Percentiles rank a stretch among this genome's conserved stretches.
Conservation (phyloP, 805 yeast genomes). For the Millerozyma acaciae region DNA sequence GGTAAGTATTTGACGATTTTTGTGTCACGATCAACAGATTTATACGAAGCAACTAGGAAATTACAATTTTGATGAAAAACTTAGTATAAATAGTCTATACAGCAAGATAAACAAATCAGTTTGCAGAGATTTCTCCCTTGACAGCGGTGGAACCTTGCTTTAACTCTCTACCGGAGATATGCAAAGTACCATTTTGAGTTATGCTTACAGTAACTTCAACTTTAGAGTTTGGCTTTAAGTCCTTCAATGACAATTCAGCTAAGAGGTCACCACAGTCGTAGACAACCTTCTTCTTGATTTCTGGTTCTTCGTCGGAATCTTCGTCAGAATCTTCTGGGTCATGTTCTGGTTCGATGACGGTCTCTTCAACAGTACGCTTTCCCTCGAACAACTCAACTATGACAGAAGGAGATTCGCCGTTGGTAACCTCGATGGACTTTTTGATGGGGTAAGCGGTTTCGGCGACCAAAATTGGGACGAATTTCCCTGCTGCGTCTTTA, state of each 20-base stretch:
- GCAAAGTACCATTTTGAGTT: conserved; percentile 61
- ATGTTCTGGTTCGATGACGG: conserved; percentile 66
- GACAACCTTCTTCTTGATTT: conserved; percentile 70
- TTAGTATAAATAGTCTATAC: neutral
- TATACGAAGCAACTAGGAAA: neutral
- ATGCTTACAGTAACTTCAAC: conserved; percentile 69
- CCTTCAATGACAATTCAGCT: conserved; percentile 75
- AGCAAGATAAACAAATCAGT: conserved; percentile 7
- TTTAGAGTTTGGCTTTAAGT: conserved; percentile 57
- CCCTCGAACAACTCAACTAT: conserved; percentile 79
- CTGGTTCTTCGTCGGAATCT: conserved; percentile 82
- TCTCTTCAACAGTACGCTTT: conserved; percentile 77
- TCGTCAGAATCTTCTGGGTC: conserved; percentile 49
- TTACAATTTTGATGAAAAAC: neutral
- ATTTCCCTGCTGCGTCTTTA: conserved; percentile 66
- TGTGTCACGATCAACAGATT: neutral
- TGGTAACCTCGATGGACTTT: conserved; percentile 62
- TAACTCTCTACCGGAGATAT: conserved; percentile 62
- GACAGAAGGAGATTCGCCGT: conserved; percentile 55
- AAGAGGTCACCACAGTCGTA: conserved; percentile 69
- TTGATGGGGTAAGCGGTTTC: conserved; percentile 92
- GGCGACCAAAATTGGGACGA: conserved; percentile 67
- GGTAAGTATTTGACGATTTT: too few relatives aligned
- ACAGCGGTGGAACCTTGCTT: conserved; percentile 54
- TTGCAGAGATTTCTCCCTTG: conserved; percentile 47